Base-by-base conservation (phyloP, 208 protist species). In the Vickermania ingenoplastis region DNA sequence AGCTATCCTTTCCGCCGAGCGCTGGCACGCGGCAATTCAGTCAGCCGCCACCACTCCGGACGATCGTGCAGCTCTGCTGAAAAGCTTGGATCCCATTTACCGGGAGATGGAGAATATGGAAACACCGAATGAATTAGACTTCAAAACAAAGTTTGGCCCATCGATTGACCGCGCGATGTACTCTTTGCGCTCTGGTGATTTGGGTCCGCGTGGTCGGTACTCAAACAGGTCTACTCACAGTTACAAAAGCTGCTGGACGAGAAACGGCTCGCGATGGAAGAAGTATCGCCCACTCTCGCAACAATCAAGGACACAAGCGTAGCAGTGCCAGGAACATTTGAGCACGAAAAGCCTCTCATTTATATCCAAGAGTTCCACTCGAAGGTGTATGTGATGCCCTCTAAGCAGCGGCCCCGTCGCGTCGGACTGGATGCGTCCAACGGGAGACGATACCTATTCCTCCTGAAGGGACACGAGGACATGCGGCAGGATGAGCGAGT, bases 401-500 rank as follows among this genome's bases (percentile, higher is more conserved):
- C 97, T 0, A 99, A 99, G 86, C 98, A 99, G 83, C 85, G 98
- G 59, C 99, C 99, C n/a, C 75, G 98, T 31, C 96, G 97, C 69
- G 77, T 99, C 28, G 96, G 89, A 25, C 85, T 99, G 2, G 80
- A 95, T 65, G 97, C 97, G 21, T 94, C 75, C 3, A 93, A 99
- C 80, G 98, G 97, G 3, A 49, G 79, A 1, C 84, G 82, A 45
- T 99, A 99, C 75, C 75, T 84, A 51, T 99, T 99, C 76, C 72
- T 99, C 14, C 83, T 99, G 17, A 99, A 99, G 72, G 99, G 97
- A 25, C 95, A 98, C 72, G 97, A 99, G 79, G 96, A 98, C 67
- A 82, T 98, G 69, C 77, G 98, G 7, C 97, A 99, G 89, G 99
- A 99, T 77, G 99, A 99, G 83, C 89, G 98, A 30, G 98, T 99